Base-by-base conservation (phyloP, 257 asterid species). In the Haberlea rhodopensis region DNA sequence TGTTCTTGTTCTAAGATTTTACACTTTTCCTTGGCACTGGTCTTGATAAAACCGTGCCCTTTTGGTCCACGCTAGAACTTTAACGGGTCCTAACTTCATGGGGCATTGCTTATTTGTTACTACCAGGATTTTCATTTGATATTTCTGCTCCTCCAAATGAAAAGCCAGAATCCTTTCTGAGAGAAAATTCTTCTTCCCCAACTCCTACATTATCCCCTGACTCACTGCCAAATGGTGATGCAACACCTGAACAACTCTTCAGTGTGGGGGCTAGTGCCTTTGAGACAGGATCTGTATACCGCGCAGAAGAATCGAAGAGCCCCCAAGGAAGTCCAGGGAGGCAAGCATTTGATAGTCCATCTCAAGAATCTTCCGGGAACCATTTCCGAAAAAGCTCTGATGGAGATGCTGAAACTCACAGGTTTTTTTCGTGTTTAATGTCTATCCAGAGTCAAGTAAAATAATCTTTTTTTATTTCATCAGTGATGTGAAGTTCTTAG, bases 241-340 rank as follows among this genome's bases (percentile, higher is more conserved):
- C 79, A 57, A 61, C 73, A 37, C 74, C 89, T 62, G 95, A 80
- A 40, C 81, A 68, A 62, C 75, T 71, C 77, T 85, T 82, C 66
- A 75, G 63, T 72, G 63, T 72, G 19, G 87, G 74, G 24, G 67
- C 58, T 63, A 64, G 76, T 79, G 76, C 77, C 67, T 69, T 86
- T 56, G 97, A 87, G 69, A 69, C 82, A 46, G 96, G 88, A 78
- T 80, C 91, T 37, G 68, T 75, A 23, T 81, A 76, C 63, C 81
- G 95, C 22, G 96, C 86, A 24, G 97, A 87, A 60, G 99, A 88
- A 66, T 78, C 95, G 27, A 84, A 84, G 79, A 94, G 95, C 76
- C 86, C 90, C 29, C 88, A 27, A 59, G 87, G 80, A 53, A 89
- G 95, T 80, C 95, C 97, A 65, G 71, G 71, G 71, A 73, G 87